Evolutionary conservation across 192 early-diverging fungal genomes (phyloP), one percentile per base, ranked within the genome.

Genomic region (Podila verticillata): DNA sequence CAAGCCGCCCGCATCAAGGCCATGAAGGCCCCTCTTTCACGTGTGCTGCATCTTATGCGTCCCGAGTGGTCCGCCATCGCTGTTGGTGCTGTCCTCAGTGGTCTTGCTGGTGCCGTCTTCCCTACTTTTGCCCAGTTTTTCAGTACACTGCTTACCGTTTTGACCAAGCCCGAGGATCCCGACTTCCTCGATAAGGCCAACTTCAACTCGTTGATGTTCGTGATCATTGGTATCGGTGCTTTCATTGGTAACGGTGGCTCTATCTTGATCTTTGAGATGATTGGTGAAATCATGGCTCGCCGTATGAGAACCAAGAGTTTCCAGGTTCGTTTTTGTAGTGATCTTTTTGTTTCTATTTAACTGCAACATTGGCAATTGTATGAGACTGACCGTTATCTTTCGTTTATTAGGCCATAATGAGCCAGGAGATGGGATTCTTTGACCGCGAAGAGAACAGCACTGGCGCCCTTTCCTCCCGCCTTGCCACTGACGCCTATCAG

Each of bases 371-470:
- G 34, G 10, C 61, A 39, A 4, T 2, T 49, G 13, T n/a, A 30
- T 17, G 26, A 26, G 6, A 61, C 31, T 29, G 15, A 61, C 34
- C 59, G 24, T 57, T 61, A 9, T 24, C 20, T 2, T 48, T 1
- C 5, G 26, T 15, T 0, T 39, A 39, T 6, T 60, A 78, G 62
- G 84, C 92, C 22, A 91, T 98, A 63, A 69, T 97, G 61, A 84
- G 87, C n/a, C 96, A 98, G 80, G 93, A 97, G 31, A 94, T 96
- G 68, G 93, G 83, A 4, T 98, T 91, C 85, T 98, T 96, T 81
- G 96, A 98, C 80, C 57, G 75, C 15, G 87, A 89, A 65, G 84
- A 85, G 66, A 93, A 93, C 73, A 84, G 89, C 66, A 92, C 91
- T 1, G 94, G 94, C 47, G 94, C 94, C 63, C 86, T 97, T 28